Conservation (phyloP, 2,329 filamentous ascomycete genomes). For the Sarocladiaceae sp. region DNA sequence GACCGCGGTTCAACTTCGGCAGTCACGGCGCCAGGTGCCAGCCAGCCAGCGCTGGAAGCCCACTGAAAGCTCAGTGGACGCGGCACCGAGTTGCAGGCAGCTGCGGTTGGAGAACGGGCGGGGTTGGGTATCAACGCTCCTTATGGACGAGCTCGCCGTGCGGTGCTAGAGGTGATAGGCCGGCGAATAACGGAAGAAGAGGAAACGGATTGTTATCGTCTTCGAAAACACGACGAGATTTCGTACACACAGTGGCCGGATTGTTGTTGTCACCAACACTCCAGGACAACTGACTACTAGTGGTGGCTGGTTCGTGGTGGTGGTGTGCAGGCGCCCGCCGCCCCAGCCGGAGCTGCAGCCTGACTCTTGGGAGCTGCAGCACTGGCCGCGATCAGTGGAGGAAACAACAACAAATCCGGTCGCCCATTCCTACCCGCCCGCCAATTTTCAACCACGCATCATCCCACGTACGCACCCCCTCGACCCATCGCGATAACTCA, state of each 20-base stretch:
- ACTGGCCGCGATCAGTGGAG: constrained; percentile 6
- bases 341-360: constrained; percentile 1
- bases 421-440: constrained; percentile 7
- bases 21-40: background rate
- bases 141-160: background rate
- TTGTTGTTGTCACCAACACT: constrained; percentile 4
- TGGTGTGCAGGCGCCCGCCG: constrained; percentile 7
- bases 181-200: background rate
- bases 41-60: background rate
- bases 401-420: constrained; percentile 10
- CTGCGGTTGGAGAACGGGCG: constrained; percentile 1
- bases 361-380: constrained; percentile 5
- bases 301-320: background rate
- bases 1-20: constrained; percentile 3
- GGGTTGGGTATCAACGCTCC: background rate
- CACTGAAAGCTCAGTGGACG: background rate
- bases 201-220: background rate
- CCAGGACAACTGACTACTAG: too few relatives aligned
- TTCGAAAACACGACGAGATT: background rate
- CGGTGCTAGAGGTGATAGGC: background rate
- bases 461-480: constrained; percentile 6
- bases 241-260: background rate
- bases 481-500: constrained; percentile 6
- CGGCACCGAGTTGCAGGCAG: background rate
- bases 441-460: constrained; percentile 10